These are phyloP conservation scores for Aspergillus neoniger DNA, from an alignment of 2,329 filamentous ascomycete species.

Conservation along the genomic window DNA sequence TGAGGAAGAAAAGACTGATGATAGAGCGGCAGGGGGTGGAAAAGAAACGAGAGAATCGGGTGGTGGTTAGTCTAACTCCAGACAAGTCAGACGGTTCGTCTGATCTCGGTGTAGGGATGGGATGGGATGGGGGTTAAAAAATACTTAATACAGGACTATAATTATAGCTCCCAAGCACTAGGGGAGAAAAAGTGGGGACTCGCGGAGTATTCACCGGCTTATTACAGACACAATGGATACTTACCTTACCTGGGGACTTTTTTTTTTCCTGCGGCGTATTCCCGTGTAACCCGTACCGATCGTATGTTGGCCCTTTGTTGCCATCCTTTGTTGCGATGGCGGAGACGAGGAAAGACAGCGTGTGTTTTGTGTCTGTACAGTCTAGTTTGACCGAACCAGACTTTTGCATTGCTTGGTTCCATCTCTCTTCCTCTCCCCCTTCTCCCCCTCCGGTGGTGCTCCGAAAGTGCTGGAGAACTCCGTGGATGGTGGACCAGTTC, in stretches of 20 bases:
- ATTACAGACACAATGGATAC: constrained; percentile 3
- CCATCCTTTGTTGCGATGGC: background rate
- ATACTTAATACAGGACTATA: constrained; percentile 11
- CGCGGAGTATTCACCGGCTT: constrained; percentile 7
- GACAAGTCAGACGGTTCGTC: constrained; percentile 17
- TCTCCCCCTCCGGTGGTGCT: background rate
- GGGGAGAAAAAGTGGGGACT: constrained; percentile 10
- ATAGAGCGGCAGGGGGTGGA: background rate
- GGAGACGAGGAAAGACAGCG: too few relatives aligned
- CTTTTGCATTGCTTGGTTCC: background rate
- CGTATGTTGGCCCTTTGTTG: background rate
- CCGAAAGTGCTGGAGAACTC: background rate
- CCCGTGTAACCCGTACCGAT: background rate
- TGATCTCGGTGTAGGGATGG: constrained; percentile 15
- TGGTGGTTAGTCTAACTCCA: constrained; percentile 10
- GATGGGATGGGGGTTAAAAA: constrained; percentile 13
- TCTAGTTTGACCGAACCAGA: background rate
- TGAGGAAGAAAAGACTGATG: constrained; percentile 1
- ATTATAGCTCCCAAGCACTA: constrained; percentile 16
- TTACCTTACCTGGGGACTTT: background rate
- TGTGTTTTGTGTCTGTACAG: too few relatives aligned
- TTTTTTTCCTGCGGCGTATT: background rate
- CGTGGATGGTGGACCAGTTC: background rate
- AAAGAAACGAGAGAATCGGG: constrained; percentile 6
- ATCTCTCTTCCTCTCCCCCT: too few relatives aligned